Evolutionary conservation across 768 basidiomycete genomes (phyloP).

Genomic region (Russula emetica): DNA sequence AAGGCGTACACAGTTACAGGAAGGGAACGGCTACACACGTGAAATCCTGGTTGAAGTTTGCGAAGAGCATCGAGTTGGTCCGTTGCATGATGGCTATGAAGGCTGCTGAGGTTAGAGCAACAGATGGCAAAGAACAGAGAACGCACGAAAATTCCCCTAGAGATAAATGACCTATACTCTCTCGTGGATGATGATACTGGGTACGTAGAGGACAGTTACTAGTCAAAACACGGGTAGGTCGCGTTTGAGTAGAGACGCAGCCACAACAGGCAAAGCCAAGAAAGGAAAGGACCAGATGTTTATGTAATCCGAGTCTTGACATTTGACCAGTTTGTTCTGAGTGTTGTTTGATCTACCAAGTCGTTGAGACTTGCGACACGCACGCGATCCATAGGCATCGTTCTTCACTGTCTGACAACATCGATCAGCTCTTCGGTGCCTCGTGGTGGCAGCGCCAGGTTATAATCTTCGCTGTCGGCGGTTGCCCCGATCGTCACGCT

Average conservation of each 20-base stretch:
- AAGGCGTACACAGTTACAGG: constrained; percentile 10
- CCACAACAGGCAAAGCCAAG: no score
- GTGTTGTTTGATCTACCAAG: neutral
- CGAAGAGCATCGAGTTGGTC: constrained; percentile 61
- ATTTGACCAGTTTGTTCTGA: neutral
- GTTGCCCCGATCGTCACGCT: neutral
- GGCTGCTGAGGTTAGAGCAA: neutral
- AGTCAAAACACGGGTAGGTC: constrained; percentile 8
- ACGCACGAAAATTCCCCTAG: neutral
- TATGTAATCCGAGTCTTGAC: constrained; percentile 13
- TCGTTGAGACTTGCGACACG: neutral
- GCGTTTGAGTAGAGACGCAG: neutral
- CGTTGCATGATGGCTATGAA: constrained; percentile 22
- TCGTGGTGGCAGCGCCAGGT: neutral
- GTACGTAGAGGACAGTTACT: neutral
- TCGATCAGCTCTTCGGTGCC: neutral
- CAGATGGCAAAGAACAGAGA: neutral
- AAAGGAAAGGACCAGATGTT: neutral
- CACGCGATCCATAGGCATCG: neutral
- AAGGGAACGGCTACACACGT: constrained; percentile 49
- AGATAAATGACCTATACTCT: neutral
- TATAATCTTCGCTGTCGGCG: neutral
- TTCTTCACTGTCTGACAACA: neutral
- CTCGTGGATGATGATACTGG: neutral
- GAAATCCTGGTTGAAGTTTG: constrained; percentile 98